Evolutionary conservation across 768 basidiomycete genomes (phyloP).

Genomic region (Sarcodon sp.): DNA sequence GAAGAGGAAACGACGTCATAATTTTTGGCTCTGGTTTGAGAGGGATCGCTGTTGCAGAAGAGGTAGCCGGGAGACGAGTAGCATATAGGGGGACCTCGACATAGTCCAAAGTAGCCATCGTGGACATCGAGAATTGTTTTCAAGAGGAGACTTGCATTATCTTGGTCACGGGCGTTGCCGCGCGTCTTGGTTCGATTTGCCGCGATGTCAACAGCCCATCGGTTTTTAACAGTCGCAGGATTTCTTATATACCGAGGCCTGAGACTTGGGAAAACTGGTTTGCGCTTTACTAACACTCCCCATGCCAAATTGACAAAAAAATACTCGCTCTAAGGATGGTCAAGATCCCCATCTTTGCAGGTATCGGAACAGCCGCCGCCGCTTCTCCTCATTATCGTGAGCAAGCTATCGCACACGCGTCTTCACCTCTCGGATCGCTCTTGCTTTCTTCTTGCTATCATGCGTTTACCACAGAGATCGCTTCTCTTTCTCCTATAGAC

Average conservation of each 20-base stretch:
- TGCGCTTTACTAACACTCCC: neutral
- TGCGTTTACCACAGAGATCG: slow-evolving; percentile 1
- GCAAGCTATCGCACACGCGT: neutral
- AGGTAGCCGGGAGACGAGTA: slow-evolving; percentile 15
- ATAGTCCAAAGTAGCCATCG: slow-evolving; percentile 38
- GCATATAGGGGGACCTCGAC: slow-evolving; percentile 28
- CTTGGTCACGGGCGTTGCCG: too few relatives aligned
- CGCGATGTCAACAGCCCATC: too few relatives aligned
- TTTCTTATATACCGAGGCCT: too few relatives aligned
- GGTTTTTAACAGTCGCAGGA: too few relatives aligned
- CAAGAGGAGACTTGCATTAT: neutral
- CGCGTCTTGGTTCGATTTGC: too few relatives aligned
- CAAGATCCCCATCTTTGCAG: neutral
- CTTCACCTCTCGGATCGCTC: neutral
- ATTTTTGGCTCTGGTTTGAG: slow-evolving; percentile 13
- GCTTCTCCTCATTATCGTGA: neutral
- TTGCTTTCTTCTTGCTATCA: slow-evolving; percentile 1
- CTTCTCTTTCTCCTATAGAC: neutral
- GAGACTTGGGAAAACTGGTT: neutral
- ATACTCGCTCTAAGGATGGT: neutral
- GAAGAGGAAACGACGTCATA: slow-evolving; percentile 13
- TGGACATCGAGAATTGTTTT: neutral
- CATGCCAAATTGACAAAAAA: neutral
- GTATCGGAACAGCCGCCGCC: neutral
- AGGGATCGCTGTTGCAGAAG: slow-evolving; percentile 9